Percentiles rank a stretch among this genome's conserved stretches.
Evolutionary conservation across 208 protist genomes (phyloP).

Genomic region (Trypanosoma avium): DNA sequence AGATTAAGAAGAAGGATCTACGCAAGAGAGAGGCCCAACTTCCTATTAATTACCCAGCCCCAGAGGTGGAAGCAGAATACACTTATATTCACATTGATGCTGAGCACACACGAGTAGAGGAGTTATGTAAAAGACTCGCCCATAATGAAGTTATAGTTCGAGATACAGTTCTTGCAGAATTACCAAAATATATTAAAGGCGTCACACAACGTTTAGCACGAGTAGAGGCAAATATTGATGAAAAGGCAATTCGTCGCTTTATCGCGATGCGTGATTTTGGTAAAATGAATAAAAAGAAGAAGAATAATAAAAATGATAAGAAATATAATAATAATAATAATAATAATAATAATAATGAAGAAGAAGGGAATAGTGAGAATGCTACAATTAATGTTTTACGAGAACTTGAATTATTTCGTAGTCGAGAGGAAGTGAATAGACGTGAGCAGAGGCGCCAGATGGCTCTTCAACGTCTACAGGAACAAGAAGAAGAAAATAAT

Average conservation of each 20-base stretch:
- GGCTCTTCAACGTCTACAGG: conserved; percentile 27
- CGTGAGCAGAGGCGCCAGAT: conserved; percentile 22
- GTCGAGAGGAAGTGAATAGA: neutral
- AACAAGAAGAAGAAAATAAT: conserved; percentile 9
- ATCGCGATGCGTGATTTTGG: conserved; percentile 41
- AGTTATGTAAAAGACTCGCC: conserved; percentile 75
- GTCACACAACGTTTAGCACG: conserved; percentile 39
- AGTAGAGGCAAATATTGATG: conserved; percentile 53
- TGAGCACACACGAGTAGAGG: conserved; percentile 71
- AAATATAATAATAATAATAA: conserved; percentile 29
- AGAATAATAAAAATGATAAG: conserved; percentile 28
- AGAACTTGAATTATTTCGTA: conserved; percentile 14
- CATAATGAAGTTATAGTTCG: conserved; percentile 86
- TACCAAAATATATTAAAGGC: conserved; percentile 60
- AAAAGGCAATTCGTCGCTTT: conserved; percentile 37
- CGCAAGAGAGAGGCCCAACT: conserved; percentile 80
- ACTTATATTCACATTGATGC: conserved; percentile 48
- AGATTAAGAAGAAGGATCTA: conserved; percentile 91
- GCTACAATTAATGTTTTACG: conserved; percentile 17
- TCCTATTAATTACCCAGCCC: conserved; percentile 89
- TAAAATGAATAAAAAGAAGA: conserved; percentile 31
- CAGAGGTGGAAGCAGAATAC: conserved; percentile 46
- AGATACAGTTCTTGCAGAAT: conserved; percentile 64
- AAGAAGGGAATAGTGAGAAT: neutral
- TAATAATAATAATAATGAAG: neutral